A percentile compares a stretch with the other conserved stretches of the same genome.
Conservation (phyloP, 495 filamentous ascomycete species). For the Hypoxylon cercidicola region DNA sequence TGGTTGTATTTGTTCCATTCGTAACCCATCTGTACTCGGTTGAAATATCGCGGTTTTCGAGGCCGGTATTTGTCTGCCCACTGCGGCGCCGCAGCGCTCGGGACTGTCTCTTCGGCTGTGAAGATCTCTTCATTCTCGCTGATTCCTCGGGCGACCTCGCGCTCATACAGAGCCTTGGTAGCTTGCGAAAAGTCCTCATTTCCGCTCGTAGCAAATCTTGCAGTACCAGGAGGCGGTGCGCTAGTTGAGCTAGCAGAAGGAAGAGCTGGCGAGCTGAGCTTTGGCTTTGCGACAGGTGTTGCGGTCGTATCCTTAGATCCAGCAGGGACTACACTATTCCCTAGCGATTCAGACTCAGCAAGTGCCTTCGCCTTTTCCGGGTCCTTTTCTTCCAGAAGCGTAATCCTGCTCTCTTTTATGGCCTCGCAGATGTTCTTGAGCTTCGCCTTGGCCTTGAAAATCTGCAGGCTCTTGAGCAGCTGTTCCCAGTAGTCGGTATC, state of each 20-base stretch:
- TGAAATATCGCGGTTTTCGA: constrained; percentile 96
- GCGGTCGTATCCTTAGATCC: constrained; percentile 38
- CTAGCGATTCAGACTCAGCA: constrained; percentile 45
- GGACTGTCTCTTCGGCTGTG: constrained; percentile 85
- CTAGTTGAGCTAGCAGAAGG: constrained; percentile 44
- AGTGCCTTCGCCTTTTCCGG: constrained; percentile 72
- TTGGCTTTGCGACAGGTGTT: constrained; percentile 30
- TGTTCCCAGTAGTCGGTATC: constrained; percentile 99
- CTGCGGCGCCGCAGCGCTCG: constrained; percentile 68
- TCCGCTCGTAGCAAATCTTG: constrained; percentile 77
- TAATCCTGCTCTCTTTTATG: constrained; percentile 78
- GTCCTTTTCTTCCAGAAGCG: constrained; percentile 73
- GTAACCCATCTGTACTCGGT: constrained; percentile 98
- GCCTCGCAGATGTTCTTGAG: constrained; percentile 82
- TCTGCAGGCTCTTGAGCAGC: constrained; percentile 80
- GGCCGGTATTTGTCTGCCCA: constrained; percentile 94
- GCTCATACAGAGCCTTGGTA: constrained; percentile 89
- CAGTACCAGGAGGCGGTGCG: constrained; percentile 65
- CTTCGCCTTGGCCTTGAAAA: constrained; percentile 92
- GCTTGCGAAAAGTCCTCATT: constrained; percentile 93
- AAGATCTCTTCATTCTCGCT: constrained; percentile 97
- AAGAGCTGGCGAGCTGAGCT: constrained; percentile 1
- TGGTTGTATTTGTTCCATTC: constrained; percentile 99
- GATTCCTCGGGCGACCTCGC: constrained; percentile 91
- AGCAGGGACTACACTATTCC: constrained; percentile 25